These are phyloP conservation scores for Trichophyton schoenleinii DNA, from an alignment of 2,329 filamentous ascomycete species.

Conservation along the genomic window DNA sequence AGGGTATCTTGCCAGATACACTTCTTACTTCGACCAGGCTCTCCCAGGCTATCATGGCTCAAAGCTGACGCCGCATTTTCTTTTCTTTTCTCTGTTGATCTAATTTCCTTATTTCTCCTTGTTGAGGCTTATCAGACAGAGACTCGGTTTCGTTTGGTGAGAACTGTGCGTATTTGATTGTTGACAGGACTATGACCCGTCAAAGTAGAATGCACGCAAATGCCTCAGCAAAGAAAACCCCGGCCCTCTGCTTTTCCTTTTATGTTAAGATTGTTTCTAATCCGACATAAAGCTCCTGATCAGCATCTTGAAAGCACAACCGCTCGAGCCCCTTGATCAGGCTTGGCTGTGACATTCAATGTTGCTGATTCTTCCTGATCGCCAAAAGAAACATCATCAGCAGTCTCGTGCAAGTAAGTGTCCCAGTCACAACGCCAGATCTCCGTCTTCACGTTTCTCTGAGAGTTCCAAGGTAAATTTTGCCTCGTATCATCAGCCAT, in stretches of 20 bases:
- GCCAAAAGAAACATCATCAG: neutral
- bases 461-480: neutral
- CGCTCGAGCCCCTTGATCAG: constrained; percentile 8
- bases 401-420: neutral
- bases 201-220: too few relatives aligned
- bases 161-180: too few relatives aligned
- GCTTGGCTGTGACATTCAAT: neutral
- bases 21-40: too few relatives aligned
- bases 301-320: constrained; percentile 10
- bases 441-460: constrained; percentile 8
- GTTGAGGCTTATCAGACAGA: too few relatives aligned
- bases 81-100: too few relatives aligned
- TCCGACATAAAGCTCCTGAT: neutral
- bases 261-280: too few relatives aligned
- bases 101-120: too few relatives aligned
- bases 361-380: neutral
- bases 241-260: too few relatives aligned
- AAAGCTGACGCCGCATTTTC: neutral
- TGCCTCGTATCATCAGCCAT: constrained; percentile 3
- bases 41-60: neutral
- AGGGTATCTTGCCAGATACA: neutral
- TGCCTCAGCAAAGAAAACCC: too few relatives aligned
- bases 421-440: constrained; percentile 14
- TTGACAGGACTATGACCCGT: too few relatives aligned
- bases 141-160: too few relatives aligned